A percentile compares a stretch with the other conserved stretches of the same genome.
Evolutionary conservation across 352 stramenopile genomes (phyloP).

Genomic region (Pythium sp.): DNA sequence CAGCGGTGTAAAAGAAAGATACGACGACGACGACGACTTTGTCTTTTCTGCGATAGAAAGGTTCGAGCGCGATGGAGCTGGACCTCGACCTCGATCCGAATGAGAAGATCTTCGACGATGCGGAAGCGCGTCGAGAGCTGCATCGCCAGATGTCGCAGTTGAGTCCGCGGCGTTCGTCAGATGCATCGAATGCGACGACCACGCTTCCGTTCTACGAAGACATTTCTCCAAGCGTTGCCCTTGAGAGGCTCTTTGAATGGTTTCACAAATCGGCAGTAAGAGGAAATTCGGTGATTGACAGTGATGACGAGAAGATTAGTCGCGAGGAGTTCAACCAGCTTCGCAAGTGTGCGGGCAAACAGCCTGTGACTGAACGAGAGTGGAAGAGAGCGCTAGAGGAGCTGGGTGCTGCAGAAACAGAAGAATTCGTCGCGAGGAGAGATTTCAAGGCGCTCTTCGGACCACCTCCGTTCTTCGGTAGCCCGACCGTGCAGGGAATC

Average conservation of each 20-base stretch:
- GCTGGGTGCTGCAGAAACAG: conserved; percentile 20
- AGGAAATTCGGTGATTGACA: not conserved
- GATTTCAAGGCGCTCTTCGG: conserved; percentile 63
- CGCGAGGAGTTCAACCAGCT: conserved; percentile 41
- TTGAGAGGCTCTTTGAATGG: conserved; percentile 42
- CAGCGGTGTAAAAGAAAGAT: not conserved
- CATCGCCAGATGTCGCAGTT: conserved; percentile 36
- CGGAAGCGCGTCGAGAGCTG: conserved; percentile 21
- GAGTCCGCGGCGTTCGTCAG: conserved; percentile 31
- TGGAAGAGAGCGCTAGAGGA: conserved; percentile 45
- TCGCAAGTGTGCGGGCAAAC: conserved; percentile 34
- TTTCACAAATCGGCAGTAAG: conserved; percentile 16
- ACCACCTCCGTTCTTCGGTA: conserved; percentile 53
- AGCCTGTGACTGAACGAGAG: conserved; percentile 20
- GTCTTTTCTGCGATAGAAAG: not conserved
- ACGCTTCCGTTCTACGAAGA: conserved; percentile 55
- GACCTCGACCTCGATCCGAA: conserved; percentile 33
- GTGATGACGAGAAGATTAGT: conserved; percentile 13
- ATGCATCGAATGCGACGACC: conserved; percentile 28
- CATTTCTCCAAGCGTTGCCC: conserved; percentile 38
- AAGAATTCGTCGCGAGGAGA: conserved; percentile 22
- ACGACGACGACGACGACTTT: not conserved
- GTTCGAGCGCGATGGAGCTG: conserved; percentile 13
- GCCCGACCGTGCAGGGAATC: conserved; percentile 32
- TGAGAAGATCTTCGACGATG: conserved; percentile 33